Evolutionary conservation across 495 filamentous ascomycete genomes (phyloP).

Genomic region (Talaromyces liani): DNA sequence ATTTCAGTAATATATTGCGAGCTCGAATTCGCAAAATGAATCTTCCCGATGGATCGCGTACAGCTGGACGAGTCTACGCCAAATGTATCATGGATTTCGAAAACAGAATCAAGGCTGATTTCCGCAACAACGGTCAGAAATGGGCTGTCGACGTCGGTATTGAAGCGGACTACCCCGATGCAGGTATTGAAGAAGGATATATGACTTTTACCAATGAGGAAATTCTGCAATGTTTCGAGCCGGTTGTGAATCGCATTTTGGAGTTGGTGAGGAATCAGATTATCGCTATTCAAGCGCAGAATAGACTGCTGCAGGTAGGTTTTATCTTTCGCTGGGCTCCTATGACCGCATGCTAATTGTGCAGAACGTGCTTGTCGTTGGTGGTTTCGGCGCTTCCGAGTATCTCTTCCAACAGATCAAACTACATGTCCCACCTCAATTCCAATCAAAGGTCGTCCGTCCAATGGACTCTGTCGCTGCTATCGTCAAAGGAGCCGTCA

Average conservation of each 20-base stretch:
- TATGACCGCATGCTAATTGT: neutral
- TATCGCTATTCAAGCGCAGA: slow-evolving; percentile 74
- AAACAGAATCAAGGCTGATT: slow-evolving; percentile 76
- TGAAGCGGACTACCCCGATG: slow-evolving; percentile 72
- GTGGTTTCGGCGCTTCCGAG: slow-evolving; percentile 74
- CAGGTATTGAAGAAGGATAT: slow-evolving; percentile 72
- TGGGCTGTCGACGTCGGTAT: slow-evolving; percentile 81
- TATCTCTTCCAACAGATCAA: slow-evolving; percentile 82
- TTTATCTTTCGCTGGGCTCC: neutral
- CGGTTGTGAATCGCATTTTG: slow-evolving; percentile 69
- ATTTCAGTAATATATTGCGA: slow-evolving; percentile 74
- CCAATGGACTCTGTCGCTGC: slow-evolving; percentile 79
- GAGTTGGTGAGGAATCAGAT: slow-evolving; percentile 76
- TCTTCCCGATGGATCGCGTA: slow-evolving; percentile 68
- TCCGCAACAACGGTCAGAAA: slow-evolving; percentile 75
- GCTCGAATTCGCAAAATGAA: slow-evolving; percentile 80
- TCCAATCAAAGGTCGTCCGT: slow-evolving; percentile 72
- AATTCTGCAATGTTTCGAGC: slow-evolving; percentile 75
- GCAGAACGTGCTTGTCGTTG: slow-evolving; percentile 69
- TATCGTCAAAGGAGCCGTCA: slow-evolving; percentile 75
- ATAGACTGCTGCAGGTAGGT: slow-evolving; percentile 60
- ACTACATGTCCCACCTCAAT: slow-evolving; percentile 70
- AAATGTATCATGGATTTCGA: slow-evolving; percentile 85
- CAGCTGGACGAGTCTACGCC: slow-evolving; percentile 70
- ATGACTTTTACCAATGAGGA: slow-evolving; percentile 82